Evolutionary conservation across 305 asterid genomes (phyloP).

Genomic region (Rubia occidens): DNA sequence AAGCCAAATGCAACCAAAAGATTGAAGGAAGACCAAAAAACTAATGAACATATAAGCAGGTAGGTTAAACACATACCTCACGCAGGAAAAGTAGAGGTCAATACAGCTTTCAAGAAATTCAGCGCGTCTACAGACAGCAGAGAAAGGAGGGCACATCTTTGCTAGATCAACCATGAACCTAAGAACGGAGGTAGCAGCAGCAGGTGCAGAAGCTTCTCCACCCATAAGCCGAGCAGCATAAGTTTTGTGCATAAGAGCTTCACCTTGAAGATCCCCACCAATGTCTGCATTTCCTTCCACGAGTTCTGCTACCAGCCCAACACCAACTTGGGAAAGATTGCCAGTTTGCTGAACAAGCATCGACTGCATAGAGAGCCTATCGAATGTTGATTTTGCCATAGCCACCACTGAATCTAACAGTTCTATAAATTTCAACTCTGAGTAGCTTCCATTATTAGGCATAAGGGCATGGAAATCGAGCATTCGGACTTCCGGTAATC

Average conservation of each 20-base stretch:
- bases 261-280: conserved; percentile 98
- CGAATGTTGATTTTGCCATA: conserved; percentile 97
- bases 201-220: conserved; percentile 99
- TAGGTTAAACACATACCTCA: conserved; percentile 45
- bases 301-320: conserved; percentile 90
- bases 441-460: conserved; percentile 72
- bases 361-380: conserved; percentile 74
- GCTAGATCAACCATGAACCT: conserved; percentile 99
- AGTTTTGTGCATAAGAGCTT: conserved; percentile 98
- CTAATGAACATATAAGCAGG: conserved; percentile 13
- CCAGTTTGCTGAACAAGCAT: conserved; percentile 86
- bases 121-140: conserved; percentile 78
- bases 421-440: conserved; percentile 78
- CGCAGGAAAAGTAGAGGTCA: conserved; percentile 95
- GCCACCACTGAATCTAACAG: conserved; percentile 89
- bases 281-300: conserved; percentile 73
- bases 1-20: neutral
- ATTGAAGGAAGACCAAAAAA: conserved; percentile 4
- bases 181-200: conserved; percentile 94
- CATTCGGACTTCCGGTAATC: conserved; percentile 99
- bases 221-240: conserved; percentile 99
- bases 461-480: conserved; percentile 95
- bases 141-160: conserved; percentile 92
- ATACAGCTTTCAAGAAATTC: conserved; percentile 94
- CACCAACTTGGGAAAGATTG: conserved; percentile 88